Base-by-base conservation (phyloP, 306 rosid genomes). In the Sechiopsis laciniata region DNA sequence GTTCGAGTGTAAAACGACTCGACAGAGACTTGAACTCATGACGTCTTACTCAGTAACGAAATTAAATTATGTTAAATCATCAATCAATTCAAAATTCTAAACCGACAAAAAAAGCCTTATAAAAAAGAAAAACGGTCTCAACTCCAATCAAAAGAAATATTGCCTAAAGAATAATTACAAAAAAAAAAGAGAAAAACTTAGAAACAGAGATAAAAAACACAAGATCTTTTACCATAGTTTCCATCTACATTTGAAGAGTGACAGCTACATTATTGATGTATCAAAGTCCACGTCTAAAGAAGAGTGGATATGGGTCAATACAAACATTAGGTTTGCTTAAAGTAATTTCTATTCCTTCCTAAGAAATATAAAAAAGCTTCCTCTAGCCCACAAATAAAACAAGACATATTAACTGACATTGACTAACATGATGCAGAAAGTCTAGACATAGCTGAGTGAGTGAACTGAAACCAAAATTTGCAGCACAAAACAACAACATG, bases 381-480 rank as follows among this genome's bases (percentile, higher is more conserved):
- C 72, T 20, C n/a, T 19, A 68, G 10, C 40, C 19, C 55, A 35
- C n/a, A 6, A 48, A 32, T 40, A 61, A 29, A 32, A 32, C 13
- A 14, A 46, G 58, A 7, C 13, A 68, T 6, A 13, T 22, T 20
- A 46, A 67, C 45, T 22, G 57, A 50, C 3, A 68, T 68, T 7
- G 8, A 48, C 37, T 68, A 13, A 22, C 57, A 68, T 13, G 57
- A 45, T 17, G 35, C 55, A 68, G 73, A 64, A 37, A 67, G 57
- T 48, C 12, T 68, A 67, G 55, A 17, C 55, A 35, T 17, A 66
- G 45, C 45, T 66, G 32, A 40, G 57, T 12, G 73, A 67, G 72
- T 67, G 8, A 12, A 67, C 17, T 67, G 71, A 20, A 67, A 45
- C 72, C 55, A 67, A 14, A 67, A 45, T 42, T 67, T 20, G 55